Conservation (phyloP, 1,139 yeast species). For the Yamadazyma sp. region DNA sequence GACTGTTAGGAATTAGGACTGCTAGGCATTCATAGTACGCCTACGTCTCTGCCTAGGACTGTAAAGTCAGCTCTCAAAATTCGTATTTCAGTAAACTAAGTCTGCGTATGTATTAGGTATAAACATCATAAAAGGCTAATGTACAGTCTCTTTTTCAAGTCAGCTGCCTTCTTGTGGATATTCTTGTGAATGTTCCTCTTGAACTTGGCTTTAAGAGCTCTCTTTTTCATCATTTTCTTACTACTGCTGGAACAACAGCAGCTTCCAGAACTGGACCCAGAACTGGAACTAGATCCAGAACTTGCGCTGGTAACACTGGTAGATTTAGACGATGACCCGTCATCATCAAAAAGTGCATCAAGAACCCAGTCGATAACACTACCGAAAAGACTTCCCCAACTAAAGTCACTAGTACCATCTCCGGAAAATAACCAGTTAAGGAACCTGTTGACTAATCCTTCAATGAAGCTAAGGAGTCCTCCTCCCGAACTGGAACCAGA, state of each 20-base stretch:
- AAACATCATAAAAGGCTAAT: constrained; percentile 15
- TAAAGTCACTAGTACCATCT: constrained; percentile 11
- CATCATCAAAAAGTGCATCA: constrained; percentile 20
- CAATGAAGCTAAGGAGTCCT: constrained; percentile 9
- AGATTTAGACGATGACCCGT: constrained; percentile 18
- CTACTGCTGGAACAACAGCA: constrained; percentile 15
- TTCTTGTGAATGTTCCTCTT: constrained; percentile 20
- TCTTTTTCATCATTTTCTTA: constrained; percentile 16
- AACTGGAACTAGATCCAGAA: constrained; percentile 6
- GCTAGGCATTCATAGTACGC: no score
- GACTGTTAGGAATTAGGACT: no score
- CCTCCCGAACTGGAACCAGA: constrained; percentile 5
- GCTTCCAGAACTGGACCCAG: constrained; percentile 10
- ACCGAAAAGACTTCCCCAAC: constrained; percentile 14
- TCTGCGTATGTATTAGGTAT: constrained; percentile 9
- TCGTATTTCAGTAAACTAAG: no score
- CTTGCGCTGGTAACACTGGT: constrained; percentile 11
- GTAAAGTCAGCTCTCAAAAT: no score
- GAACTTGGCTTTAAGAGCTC: constrained; percentile 19
- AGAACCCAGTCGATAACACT: constrained; percentile 17
- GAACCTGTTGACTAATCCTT: constrained; percentile 10
- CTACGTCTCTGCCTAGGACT: no score
- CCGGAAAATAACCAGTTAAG: constrained; percentile 15
- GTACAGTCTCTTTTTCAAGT: constrained; percentile 15
- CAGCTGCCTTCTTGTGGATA: constrained; percentile 19